Evolutionary conservation across 2,329 filamentous ascomycete species (phyloP).

Genomic region (Cladophialophora bantiana): DNA sequence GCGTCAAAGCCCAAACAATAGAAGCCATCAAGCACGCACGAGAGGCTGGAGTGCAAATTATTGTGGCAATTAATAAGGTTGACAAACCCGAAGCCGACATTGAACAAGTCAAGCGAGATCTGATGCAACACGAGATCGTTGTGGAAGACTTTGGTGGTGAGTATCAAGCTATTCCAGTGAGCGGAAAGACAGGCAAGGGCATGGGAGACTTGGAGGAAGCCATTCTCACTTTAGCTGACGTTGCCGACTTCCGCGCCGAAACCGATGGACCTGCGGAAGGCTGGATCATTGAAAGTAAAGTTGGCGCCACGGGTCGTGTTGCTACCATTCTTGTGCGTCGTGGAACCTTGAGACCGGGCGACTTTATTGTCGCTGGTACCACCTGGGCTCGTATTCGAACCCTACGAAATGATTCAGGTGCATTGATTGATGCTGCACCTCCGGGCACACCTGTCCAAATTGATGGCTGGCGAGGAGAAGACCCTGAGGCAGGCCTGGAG

Average conservation of each 20-base stretch:
- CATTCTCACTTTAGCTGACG: conserved; percentile 82
- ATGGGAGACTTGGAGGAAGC: conserved; percentile 94
- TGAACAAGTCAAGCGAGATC: conserved; percentile 85
- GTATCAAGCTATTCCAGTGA: conserved; percentile 88
- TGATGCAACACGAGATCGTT: conserved; percentile 81
- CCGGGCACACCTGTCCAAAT: conserved; percentile 92
- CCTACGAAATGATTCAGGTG: conserved; percentile 83
- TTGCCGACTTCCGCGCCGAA: conserved; percentile 88
- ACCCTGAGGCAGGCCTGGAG: conserved; percentile 84
- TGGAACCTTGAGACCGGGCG: conserved; percentile 81
- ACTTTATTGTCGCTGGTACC: conserved; percentile 84
- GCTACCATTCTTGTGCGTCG: conserved; percentile 89
- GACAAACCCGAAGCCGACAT: conserved; percentile 84
- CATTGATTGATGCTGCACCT: conserved; percentile 72
- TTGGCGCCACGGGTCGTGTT: conserved; percentile 82
- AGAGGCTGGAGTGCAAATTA: conserved; percentile 86
- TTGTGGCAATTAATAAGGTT: conserved; percentile 97
- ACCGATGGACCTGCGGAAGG: conserved; percentile 80
- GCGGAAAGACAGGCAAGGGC: conserved; percentile 89
- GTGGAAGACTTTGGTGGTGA: conserved; percentile 96
- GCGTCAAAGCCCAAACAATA: conserved; percentile 94
- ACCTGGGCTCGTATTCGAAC: conserved; percentile 87
- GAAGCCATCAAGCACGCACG: conserved; percentile 95
- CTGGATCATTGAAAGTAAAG: conserved; percentile 90
- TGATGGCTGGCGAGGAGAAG: conserved; percentile 84